phyloP scores from a whole-genome alignment of 176 grass and related monocot genomes.

The Oryza glumipatula region DNA sequence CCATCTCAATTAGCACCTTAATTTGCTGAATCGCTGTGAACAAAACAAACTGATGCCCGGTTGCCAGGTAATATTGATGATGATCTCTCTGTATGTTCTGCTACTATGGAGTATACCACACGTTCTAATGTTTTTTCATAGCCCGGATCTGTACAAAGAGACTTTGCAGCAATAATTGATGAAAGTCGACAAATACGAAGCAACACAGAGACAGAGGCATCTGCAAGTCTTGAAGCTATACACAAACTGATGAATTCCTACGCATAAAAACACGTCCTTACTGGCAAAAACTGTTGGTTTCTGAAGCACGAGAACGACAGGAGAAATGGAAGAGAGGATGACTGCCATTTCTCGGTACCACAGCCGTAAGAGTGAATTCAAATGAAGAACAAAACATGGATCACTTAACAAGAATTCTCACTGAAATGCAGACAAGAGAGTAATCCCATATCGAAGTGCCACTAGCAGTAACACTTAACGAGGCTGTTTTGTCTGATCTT shows the following conservation, averaged over 20 bases:
- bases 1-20: neutral
- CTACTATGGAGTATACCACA: neutral
- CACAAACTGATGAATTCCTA: neutral
- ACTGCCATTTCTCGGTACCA: neutral
- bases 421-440: constrained; percentile 21
- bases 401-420: neutral
- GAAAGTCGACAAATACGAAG: neutral
- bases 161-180: neutral
- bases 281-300: neutral
- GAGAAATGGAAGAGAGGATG: neutral
- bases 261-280: neutral
- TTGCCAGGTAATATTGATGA: neutral
- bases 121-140: neutral
- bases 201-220: neutral
- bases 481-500: constrained; percentile 18
- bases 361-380: neutral
- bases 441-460: constrained; percentile 15
- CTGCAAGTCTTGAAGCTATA: neutral
- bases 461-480: neutral
- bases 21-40: neutral
- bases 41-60: neutral
- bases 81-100: neutral
- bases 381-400: neutral
- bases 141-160: neutral
- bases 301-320: neutral